Evolutionary conservation across 768 basidiomycete genomes (phyloP).

Genomic region (Hortiboletus campestris): DNA sequence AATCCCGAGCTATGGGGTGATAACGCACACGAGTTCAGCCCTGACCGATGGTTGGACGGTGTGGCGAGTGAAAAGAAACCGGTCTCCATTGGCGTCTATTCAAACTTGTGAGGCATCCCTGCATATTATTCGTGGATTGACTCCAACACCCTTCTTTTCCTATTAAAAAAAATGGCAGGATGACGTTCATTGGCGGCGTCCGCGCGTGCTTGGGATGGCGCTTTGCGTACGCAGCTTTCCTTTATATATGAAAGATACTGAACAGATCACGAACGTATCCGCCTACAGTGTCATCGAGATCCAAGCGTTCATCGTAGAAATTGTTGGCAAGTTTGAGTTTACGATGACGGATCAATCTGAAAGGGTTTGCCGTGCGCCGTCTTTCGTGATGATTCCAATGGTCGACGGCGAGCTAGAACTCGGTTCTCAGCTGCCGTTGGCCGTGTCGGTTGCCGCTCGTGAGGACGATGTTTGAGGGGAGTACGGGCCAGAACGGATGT

Average conservation of each 20-base stretch:
- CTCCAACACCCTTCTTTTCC: background rate
- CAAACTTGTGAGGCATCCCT: slow-evolving; percentile 23
- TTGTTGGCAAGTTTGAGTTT: slow-evolving; percentile 55
- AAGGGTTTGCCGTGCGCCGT: slow-evolving; percentile 29
- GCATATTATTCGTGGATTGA: background rate
- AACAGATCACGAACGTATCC: background rate
- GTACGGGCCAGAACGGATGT: background rate
- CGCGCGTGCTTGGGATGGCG: slow-evolving; percentile 33
- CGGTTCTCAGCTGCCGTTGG: slow-evolving; percentile 35
- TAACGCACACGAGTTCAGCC: slow-evolving; percentile 32
- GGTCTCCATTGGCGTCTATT: slow-evolving; percentile 27
- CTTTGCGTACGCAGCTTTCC: slow-evolving; percentile 25
- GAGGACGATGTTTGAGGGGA: background rate
- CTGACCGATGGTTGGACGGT: slow-evolving; percentile 27
- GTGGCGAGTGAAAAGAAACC: slow-evolving; percentile 16
- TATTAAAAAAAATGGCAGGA: slow-evolving; percentile 15
- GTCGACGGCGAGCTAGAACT: slow-evolving; percentile 20
- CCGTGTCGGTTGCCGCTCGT: slow-evolving; percentile 19
- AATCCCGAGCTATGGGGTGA: slow-evolving; percentile 31
- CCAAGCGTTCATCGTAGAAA: slow-evolving; percentile 58
- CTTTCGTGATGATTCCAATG: slow-evolving; percentile 35
- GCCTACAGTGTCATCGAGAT: slow-evolving; percentile 43
- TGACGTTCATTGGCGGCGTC: slow-evolving; percentile 29
- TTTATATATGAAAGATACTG: background rate
- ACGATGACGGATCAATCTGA: slow-evolving; percentile 28